Evolutionary conservation across 1,139 yeast species (phyloP).

Genomic region (Hyphopichia pseudoburtonii): DNA sequence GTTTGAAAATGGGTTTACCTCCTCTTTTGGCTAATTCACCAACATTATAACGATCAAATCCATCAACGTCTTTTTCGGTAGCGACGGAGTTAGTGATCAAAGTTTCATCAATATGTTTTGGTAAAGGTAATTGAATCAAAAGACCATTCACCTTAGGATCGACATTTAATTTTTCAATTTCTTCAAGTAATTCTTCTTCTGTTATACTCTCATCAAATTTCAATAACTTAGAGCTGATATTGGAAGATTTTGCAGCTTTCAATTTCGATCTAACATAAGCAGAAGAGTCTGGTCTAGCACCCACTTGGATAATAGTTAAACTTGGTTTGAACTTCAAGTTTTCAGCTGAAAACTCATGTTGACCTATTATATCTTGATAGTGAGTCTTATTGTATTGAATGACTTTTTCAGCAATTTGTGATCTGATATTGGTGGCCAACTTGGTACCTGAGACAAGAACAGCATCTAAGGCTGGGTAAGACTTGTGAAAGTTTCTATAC

Average conservation of each 20-base stretch:
- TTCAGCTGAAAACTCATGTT: slow-evolving; percentile 22
- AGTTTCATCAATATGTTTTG: slow-evolving; percentile 68
- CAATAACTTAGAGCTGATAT: slow-evolving; percentile 57
- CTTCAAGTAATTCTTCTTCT: slow-evolving; percentile 55
- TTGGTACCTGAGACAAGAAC: slow-evolving; percentile 45
- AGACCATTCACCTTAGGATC: slow-evolving; percentile 70
- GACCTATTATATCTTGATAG: slow-evolving; percentile 14
- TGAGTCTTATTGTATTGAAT: slow-evolving; percentile 35
- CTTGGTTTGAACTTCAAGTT: slow-evolving; percentile 54
- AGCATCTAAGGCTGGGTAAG: slow-evolving; percentile 27
- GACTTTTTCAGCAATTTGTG: slow-evolving; percentile 43
- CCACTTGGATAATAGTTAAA: slow-evolving; percentile 72
- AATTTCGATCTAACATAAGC: slow-evolving; percentile 75
- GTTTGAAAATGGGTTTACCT: slow-evolving; percentile 68
- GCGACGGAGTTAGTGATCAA: slow-evolving; percentile 65
- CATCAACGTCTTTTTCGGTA: slow-evolving; percentile 76
- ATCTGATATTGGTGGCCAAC: slow-evolving; percentile 40
- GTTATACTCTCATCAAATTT: slow-evolving; percentile 57
- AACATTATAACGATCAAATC: slow-evolving; percentile 71
- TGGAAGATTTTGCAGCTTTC: slow-evolving; percentile 70
- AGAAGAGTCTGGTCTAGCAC: slow-evolving; percentile 73
- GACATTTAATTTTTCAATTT: slow-evolving; percentile 56
- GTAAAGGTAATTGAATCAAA: slow-evolving; percentile 72
- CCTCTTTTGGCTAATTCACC: slow-evolving; percentile 76
- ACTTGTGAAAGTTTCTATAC: slow-evolving; percentile 14